Evolutionary conservation across 75 land plant species (phyloP).

Genomic region (Cunninghamia lanceolata): DNA sequence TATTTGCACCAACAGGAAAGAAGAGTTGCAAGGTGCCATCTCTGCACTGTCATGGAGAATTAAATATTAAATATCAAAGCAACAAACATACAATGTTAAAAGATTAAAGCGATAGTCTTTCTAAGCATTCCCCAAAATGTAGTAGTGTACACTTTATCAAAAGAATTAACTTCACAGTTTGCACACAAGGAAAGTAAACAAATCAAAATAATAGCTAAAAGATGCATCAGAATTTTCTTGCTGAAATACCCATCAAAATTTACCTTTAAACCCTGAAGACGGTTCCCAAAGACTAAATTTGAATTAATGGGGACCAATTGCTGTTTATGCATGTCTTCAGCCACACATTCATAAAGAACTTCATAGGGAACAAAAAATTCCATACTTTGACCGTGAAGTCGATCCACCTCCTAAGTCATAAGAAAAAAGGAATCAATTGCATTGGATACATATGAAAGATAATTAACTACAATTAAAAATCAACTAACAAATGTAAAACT

Average conservation of each 20-base stretch:
- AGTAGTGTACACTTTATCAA: neutral
- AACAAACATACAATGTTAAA: neutral
- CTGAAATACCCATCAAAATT: neutral
- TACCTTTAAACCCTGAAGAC: constrained; percentile 8
- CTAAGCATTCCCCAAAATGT: neutral
- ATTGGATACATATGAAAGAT: neutral
- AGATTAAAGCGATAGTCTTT: neutral
- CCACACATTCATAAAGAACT: constrained; percentile 4
- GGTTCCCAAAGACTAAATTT: constrained; percentile 4
- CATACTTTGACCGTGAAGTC: neutral
- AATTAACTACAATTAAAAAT: neutral
- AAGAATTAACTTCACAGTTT: neutral
- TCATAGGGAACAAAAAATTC: constrained; percentile 3
- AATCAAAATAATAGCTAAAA: neutral
- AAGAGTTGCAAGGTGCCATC: constrained; percentile 12
- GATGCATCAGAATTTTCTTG: neutral
- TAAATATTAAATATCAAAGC: neutral
- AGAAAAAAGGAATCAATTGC: neutral
- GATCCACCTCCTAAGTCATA: neutral
- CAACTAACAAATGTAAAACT: neutral
- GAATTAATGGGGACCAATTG: neutral
- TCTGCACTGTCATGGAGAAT: constrained; percentile 6
- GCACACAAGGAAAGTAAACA: neutral
- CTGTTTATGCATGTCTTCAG: neutral
- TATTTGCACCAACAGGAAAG: constrained; percentile 5